Evolutionary conservation across 1,139 yeast genomes (phyloP).

Genomic region (Saccharomyces hybrid): DNA sequence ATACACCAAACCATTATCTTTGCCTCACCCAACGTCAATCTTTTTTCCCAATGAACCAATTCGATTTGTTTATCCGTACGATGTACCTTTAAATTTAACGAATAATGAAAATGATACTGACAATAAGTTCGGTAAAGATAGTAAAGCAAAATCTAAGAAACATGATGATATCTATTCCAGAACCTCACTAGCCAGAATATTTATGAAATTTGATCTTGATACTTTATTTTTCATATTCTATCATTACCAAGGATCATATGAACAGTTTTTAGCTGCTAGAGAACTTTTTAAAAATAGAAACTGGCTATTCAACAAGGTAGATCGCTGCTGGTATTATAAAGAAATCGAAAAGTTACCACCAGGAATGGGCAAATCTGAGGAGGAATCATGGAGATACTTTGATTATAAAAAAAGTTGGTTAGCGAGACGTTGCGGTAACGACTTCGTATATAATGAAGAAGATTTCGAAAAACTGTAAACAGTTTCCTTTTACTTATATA

Average conservation of each 20-base stretch:
- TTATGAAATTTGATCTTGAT: slow-evolving; percentile 74
- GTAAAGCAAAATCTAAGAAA: slow-evolving; percentile 6
- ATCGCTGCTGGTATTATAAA: slow-evolving; percentile 78
- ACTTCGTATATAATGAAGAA: slow-evolving; percentile 40
- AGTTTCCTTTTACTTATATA: neutral
- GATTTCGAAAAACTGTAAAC: slow-evolving; percentile 44
- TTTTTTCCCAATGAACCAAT: slow-evolving; percentile 88
- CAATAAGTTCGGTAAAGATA: slow-evolving; percentile 4
- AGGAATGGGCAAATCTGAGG: slow-evolving; percentile 35
- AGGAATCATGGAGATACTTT: slow-evolving; percentile 72
- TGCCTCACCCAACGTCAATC: slow-evolving; percentile 84
- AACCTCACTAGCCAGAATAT: slow-evolving; percentile 38
- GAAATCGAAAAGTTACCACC: slow-evolving; percentile 46
- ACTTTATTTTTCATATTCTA: slow-evolving; percentile 90
- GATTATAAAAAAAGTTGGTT: slow-evolving; percentile 90
- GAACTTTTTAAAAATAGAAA: slow-evolving; percentile 69
- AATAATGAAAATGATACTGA: neutral
- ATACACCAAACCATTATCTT: slow-evolving; percentile 58
- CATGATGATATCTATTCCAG: slow-evolving; percentile 28
- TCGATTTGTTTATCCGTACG: slow-evolving; percentile 27
- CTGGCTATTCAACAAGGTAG: slow-evolving; percentile 77
- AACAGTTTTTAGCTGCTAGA: slow-evolving; percentile 75
- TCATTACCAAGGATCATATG: slow-evolving; percentile 59
- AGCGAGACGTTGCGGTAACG: slow-evolving; percentile 48
- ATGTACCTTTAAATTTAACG: slow-evolving; percentile 32